These are phyloP conservation scores for Gossypium turneri DNA, from an alignment of 345 rosid species.

Conservation along the genomic window DNA sequence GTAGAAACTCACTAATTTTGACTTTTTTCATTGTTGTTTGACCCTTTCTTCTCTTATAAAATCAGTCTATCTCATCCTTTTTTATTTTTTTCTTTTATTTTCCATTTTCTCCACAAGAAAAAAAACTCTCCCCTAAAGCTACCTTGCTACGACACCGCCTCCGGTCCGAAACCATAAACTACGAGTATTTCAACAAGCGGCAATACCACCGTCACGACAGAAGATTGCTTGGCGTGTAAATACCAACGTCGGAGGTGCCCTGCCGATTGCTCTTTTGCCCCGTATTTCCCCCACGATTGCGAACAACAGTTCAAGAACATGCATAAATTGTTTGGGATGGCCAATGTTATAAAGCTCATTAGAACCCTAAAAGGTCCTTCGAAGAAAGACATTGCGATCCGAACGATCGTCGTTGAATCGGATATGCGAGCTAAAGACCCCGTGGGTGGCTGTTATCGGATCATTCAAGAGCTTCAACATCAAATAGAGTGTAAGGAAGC, in stretches of 20 bases:
- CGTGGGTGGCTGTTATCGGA: constrained; percentile 66
- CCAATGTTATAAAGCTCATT: constrained; percentile 77
- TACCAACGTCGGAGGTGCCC: constrained; percentile 89
- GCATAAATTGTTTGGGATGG: constrained; percentile 81
- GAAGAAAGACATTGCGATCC: constrained; percentile 77
- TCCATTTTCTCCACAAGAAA: too few relatives aligned
- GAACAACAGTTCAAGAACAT: constrained; percentile 84
- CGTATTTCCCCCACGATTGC: constrained; percentile 88
- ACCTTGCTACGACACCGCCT: too few relatives aligned
- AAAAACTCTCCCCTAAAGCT: too few relatives aligned
- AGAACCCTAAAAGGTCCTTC: constrained; percentile 43
- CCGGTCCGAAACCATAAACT: too few relatives aligned
- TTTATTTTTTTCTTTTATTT: too few relatives aligned
- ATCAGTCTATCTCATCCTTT: too few relatives aligned
- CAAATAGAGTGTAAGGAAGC: constrained; percentile 57
- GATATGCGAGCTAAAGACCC: constrained; percentile 86
- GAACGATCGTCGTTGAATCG: constrained; percentile 73
- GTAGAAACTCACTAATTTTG: too few relatives aligned
- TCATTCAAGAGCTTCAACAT: constrained; percentile 59
- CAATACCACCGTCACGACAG: background rate
- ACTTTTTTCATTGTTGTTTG: too few relatives aligned
- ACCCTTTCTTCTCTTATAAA: too few relatives aligned
- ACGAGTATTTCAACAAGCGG: too few relatives aligned
- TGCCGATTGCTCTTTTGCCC: constrained; percentile 90
- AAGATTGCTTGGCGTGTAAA: constrained; percentile 91